These are phyloP conservation scores for Macaranga tanarius DNA, from an alignment of 441 rosid genomes.

Conservation along the genomic window DNA sequence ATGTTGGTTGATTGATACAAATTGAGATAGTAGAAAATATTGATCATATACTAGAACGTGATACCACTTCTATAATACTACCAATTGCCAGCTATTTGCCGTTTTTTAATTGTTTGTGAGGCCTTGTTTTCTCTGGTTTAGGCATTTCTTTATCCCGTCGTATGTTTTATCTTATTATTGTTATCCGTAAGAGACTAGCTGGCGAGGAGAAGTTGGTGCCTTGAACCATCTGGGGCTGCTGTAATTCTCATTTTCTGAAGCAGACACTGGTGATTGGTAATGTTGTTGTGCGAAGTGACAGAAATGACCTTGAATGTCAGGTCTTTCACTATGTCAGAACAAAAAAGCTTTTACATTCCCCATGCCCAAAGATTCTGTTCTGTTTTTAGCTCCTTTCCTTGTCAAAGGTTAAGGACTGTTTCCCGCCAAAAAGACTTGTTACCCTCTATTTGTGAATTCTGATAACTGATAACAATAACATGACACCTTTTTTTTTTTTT, in stretches of 20 bases:
- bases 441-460: constrained; percentile 27
- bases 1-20: constrained; percentile 6
- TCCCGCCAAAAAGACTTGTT: constrained; percentile 52
- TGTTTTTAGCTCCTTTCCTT: constrained; percentile 23
- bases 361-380: constrained; percentile 34
- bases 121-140: background rate
- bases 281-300: constrained; percentile 16
- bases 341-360: constrained; percentile 25
- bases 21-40: constrained; percentile 5
- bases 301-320: constrained; percentile 22
- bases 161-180: background rate
- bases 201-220: background rate
- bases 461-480: no score
- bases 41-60: background rate
- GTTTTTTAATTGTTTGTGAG: background rate
- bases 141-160: background rate
- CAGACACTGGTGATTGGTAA: background rate
- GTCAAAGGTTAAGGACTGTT: constrained; percentile 30
- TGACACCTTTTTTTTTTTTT: no score
- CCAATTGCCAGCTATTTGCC: background rate
- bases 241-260: background rate
- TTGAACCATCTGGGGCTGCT: background rate
- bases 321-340: constrained; percentile 11
- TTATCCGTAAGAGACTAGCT: background rate
- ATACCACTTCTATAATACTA: background rate